Conservation (phyloP, 2,329 filamentous ascomycete genomes). For the Aspergillus costaricaensis region DNA sequence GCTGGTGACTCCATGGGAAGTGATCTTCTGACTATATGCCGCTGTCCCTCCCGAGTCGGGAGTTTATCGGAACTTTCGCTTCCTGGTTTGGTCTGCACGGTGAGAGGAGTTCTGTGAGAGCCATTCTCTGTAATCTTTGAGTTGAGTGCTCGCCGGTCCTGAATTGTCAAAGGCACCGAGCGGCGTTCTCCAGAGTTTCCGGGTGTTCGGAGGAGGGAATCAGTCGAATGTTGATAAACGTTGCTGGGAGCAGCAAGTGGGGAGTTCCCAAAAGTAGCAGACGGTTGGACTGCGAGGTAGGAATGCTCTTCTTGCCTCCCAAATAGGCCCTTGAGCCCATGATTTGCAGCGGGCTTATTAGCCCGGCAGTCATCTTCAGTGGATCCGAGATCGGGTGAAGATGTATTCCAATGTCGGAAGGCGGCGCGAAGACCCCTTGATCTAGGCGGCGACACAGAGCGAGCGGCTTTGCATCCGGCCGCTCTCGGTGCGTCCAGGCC, state of each 20-base stretch:
- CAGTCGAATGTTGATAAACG: not conserved
- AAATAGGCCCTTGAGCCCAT: not conserved
- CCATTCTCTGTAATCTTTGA: slow-evolving; percentile 28
- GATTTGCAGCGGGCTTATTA: not conserved
- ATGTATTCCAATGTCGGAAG: slow-evolving; percentile 37
- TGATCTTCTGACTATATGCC: slow-evolving; percentile 8
- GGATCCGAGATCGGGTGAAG: slow-evolving; percentile 23
- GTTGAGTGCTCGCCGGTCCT: slow-evolving; percentile 40
- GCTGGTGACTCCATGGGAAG: slow-evolving; percentile 23
- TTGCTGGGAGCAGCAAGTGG: not conserved
- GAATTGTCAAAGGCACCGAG: slow-evolving; percentile 32
- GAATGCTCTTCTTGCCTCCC: slow-evolving; percentile 8
- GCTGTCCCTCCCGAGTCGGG: slow-evolving; percentile 17
- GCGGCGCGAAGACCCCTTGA: slow-evolving; percentile 41
- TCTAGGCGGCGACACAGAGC: slow-evolving; percentile 41
- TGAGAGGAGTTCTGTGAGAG: slow-evolving; percentile 31
- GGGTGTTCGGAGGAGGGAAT: slow-evolving; percentile 20
- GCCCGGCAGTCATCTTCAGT: slow-evolving; percentile 6
- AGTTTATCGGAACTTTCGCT: slow-evolving; percentile 7
- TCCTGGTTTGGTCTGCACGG: slow-evolving; percentile 27
- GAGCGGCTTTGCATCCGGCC: slow-evolving; percentile 31
- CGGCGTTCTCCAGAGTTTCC: slow-evolving; percentile 12
- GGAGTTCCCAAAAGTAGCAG: slow-evolving; percentile 8
- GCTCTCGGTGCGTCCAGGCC: slow-evolving; percentile 20
- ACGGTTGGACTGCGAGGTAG: slow-evolving; percentile 10